Evolutionary conservation across 2,329 filamentous ascomycete genomes (phyloP), one percentile per base, ranked within the genome.

Genomic region (Ophiostoma perfectum): DNA sequence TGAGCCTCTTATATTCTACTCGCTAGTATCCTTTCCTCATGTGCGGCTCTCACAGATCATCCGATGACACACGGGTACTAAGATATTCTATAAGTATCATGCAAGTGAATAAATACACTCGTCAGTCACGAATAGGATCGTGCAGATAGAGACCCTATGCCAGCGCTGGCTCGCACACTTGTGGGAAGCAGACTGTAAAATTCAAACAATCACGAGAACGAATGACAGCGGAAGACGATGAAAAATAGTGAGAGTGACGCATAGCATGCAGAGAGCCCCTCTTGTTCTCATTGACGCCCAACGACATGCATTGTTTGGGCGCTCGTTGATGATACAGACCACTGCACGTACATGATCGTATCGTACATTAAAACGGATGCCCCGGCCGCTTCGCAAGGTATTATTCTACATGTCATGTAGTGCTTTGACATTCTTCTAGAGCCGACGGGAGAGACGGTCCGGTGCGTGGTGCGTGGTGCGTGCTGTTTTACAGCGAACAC

Each of bases 251-350:
- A 47, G 45, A 55, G 18, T n/a, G n/a, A 55, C 11, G 64, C 16
- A 14, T 16, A 18, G 64, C n/a, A 60, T 55, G n/a, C 27, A 27
- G 27, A 27, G 27, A 27, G 11, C 49, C n/a, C 18, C 18, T 55
- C 49, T 55, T 55, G 8, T 52, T 52, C 45, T 52, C 55, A 41
- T 62, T 62, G 55, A 62, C 55, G 55, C 55, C 55, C 55, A 62
- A 62, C 55, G 55, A 14, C 27, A 62, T 62, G 36, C 55, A 39
- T 27, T 27, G 27, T 27, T 27, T 27, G 27, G 27, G 27, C 27
- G 27, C 27, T 27, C 27, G 27, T 27, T 27, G 27, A 27, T 27
- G 27, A 27, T 27, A 27, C 27, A 45, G 2, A 3, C 42, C 42
- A 45, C 47, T n/a, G 47, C 12, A 16, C 14, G 5, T 47, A 47